A percentile compares a stretch with the other conserved stretches of the same genome.
These are phyloP conservation scores for Colletotrichum kahawae DNA, from an alignment of 2,329 filamentous ascomycete species.

Conservation along the genomic window DNA sequence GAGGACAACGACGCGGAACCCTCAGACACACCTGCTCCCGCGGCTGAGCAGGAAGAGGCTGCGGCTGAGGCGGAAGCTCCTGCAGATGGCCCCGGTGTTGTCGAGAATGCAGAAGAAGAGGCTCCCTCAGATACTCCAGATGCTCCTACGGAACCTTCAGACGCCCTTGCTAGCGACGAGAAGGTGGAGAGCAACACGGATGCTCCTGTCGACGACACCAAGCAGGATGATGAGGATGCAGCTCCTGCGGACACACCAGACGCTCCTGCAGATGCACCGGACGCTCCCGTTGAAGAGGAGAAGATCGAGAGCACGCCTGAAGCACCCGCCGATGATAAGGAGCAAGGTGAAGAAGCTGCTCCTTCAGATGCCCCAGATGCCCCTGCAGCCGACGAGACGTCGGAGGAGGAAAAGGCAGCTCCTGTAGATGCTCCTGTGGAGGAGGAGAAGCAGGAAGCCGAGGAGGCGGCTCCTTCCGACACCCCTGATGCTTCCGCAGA, in stretches of 20 bases:
- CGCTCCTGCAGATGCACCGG: neutral
- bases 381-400: neutral
- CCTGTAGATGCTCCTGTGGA: neutral
- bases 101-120: neutral
- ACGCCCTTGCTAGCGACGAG: neutral
- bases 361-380: neutral
- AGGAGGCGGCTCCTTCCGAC: neutral
- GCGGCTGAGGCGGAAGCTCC: neutral
- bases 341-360: neutral
- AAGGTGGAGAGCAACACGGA: neutral
- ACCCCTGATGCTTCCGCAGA: neutral
- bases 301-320: neutral
- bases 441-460: neutral
- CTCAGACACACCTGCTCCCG: neutral
- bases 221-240: neutral
- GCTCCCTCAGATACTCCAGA: neutral
- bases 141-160: neutral
- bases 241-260: neutral
- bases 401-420: neutral
- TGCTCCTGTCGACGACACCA: neutral
- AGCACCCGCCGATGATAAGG: neutral
- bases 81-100: neutral
- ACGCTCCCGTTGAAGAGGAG: neutral
- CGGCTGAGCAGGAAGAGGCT: neutral
- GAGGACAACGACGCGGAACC: neutral